Percentiles rank a stretch among this genome's conserved stretches.
These are phyloP conservation scores for Millerozyma acaciae DNA, from an alignment of 805 yeast genomes.

Conservation along the genomic window DNA sequence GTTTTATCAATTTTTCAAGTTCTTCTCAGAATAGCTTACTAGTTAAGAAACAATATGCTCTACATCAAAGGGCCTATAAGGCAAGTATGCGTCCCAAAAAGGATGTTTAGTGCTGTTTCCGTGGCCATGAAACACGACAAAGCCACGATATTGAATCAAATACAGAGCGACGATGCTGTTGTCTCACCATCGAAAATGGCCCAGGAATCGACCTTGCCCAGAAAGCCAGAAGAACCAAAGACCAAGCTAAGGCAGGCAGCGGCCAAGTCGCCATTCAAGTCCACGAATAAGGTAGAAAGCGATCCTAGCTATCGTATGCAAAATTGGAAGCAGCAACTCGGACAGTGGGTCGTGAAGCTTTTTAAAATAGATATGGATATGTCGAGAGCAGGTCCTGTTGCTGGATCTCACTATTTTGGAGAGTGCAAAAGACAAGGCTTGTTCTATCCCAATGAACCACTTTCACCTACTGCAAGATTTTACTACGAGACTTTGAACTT, in stretches of 20 bases:
- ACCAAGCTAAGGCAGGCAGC: conserved; percentile 33
- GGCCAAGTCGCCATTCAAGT: conserved; percentile 35
- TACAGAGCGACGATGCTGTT: conserved; percentile 6
- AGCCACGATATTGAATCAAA: conserved; percentile 14
- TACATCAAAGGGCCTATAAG: too few relatives aligned
- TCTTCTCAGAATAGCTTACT: too few relatives aligned
- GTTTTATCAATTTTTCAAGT: too few relatives aligned
- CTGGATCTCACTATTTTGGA: conserved; percentile 83
- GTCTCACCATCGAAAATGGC: conserved; percentile 35
- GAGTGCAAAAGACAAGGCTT: conserved; percentile 84
- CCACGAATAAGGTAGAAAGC: conserved; percentile 35
- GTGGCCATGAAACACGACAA: too few relatives aligned
- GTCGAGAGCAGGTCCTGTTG: conserved; percentile 89
- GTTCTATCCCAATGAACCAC: conserved; percentile 67
- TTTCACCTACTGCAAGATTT: conserved; percentile 70
- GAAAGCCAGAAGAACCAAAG: conserved; percentile 30
- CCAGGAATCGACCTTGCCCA: conserved; percentile 37
- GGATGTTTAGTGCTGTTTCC: too few relatives aligned
- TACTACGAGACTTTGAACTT: conserved; percentile 81
- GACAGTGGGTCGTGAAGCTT: conserved; percentile 57
- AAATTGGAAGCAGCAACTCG: conserved; percentile 42
- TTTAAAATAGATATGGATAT: conserved; percentile 87
- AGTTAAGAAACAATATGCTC: too few relatives aligned
- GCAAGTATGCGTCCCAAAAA: too few relatives aligned
- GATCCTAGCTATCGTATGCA: conserved; percentile 36